phyloP scores from a whole-genome alignment of 169 alveolate genomes.

The Cardiosporidium cionae region DNA sequence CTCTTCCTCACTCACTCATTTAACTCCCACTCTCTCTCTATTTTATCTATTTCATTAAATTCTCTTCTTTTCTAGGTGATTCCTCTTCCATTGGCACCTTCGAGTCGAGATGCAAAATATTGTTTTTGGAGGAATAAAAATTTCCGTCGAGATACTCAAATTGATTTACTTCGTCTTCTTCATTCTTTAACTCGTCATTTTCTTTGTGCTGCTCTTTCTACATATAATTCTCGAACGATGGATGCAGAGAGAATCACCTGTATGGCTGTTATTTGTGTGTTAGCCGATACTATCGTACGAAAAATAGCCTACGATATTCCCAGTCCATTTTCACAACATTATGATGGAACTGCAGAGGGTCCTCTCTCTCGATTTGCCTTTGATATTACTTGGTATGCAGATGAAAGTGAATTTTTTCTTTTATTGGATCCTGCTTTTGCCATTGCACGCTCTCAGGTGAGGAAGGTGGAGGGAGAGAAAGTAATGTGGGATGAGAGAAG shows the following conservation, averaged over 20 bases:
- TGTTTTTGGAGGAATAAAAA: constrained; percentile 10
- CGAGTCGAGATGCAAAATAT: neutral
- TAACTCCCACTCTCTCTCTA: neutral
- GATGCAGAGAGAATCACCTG: constrained; percentile 35
- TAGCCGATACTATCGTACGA: constrained; percentile 38
- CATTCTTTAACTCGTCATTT: constrained; percentile 9
- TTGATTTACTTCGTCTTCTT: constrained; percentile 20
- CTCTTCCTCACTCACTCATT: neutral
- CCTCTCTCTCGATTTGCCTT: constrained; percentile 36
- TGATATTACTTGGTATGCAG: constrained; percentile 27
- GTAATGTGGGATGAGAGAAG: neutral
- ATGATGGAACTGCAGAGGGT: constrained; percentile 39
- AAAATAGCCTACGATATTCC: constrained; percentile 25
- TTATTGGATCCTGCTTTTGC: constrained; percentile 31
- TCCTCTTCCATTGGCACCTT: constrained; percentile 21
- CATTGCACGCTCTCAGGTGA: constrained; percentile 36
- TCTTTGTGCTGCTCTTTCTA: constrained; percentile 10
- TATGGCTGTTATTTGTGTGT: constrained; percentile 33
- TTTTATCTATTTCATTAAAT: neutral
- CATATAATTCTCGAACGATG: constrained; percentile 6
- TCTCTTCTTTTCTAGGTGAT: constrained; percentile 6
- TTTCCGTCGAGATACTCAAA: constrained; percentile 17
- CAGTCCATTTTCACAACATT: constrained; percentile 35
- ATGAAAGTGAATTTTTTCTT: constrained; percentile 36
- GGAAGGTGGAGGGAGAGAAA: no score